A percentile compares a stretch with the other conserved stretches of the same genome.
Evolutionary conservation across 345 rosid genomes (phyloP).

Genomic region (Pseudoturritis turrita): DNA sequence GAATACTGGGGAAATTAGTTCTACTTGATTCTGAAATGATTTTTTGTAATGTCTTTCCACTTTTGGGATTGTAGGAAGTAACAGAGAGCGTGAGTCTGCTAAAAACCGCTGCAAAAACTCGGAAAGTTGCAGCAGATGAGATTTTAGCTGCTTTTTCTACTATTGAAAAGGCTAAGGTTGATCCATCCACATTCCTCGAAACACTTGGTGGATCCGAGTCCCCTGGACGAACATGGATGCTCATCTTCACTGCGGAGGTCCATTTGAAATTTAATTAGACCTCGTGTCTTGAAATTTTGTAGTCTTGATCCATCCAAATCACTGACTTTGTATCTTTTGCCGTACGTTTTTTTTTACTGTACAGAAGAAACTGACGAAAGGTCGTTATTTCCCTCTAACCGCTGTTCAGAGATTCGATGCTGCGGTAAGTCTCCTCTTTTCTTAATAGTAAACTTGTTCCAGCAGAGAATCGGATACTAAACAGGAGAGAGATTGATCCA

Average conservation of each 20-base stretch:
- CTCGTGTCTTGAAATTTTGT: neutral
- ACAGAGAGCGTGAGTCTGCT: slow-evolving; percentile 57
- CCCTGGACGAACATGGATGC: slow-evolving; percentile 96
- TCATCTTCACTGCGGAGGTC: slow-evolving; percentile 87
- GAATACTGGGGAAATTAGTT: slow-evolving; percentile 5
- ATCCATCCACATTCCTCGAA: slow-evolving; percentile 59
- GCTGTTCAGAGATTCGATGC: slow-evolving; percentile 95
- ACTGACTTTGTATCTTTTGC: neutral
- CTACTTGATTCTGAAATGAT: neutral
- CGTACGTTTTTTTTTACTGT: neutral
- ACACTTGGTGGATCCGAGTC: slow-evolving; percentile 78
- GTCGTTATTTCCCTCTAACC: slow-evolving; percentile 82
- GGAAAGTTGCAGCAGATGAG: slow-evolving; percentile 61
- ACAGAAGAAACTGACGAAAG: slow-evolving; percentile 66
- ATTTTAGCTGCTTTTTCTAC: slow-evolving; percentile 66
- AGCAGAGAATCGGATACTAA: neutral
- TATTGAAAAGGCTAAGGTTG: slow-evolving; percentile 75
- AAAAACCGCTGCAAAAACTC: slow-evolving; percentile 78
- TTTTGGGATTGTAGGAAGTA: slow-evolving; percentile 43
- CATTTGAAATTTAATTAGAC: neutral
- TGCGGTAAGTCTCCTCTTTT: slow-evolving; percentile 49
- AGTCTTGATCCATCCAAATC: neutral
- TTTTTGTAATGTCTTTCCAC: neutral
- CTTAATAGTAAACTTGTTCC: too few species aligned
- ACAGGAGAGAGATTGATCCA: neutral